Percentiles rank a stretch among this genome's conserved stretches.
phyloP scores from a whole-genome alignment of 2,329 filamentous ascomycete species.

The Penicillium italicum region DNA sequence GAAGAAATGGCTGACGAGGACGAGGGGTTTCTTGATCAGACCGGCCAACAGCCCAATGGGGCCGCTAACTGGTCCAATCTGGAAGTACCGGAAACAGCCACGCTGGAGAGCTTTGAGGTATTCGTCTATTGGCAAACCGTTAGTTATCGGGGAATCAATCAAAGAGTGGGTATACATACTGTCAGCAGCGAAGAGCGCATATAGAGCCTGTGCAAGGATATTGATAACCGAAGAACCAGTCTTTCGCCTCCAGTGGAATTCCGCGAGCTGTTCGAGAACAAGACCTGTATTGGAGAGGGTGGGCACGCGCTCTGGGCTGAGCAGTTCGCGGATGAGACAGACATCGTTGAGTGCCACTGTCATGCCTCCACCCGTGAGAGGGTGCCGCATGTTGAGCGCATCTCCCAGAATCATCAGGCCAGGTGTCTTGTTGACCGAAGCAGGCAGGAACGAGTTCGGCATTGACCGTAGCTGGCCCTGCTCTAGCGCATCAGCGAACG shows the following conservation, averaged over 20 bases:
- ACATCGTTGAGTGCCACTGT: slow-evolving; percentile 95
- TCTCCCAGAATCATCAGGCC: slow-evolving; percentile 84
- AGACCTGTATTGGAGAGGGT: slow-evolving; percentile 63
- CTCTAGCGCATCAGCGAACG: slow-evolving; percentile 72
- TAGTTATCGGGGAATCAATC: neutral
- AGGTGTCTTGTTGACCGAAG: slow-evolving; percentile 65
- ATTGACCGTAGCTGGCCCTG: slow-evolving; percentile 79
- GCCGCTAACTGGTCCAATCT: slow-evolving; percentile 67
- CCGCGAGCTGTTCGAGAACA: slow-evolving; percentile 65
- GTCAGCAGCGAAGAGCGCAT: slow-evolving; percentile 84
- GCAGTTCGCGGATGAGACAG: slow-evolving; percentile 68
- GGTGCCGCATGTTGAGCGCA: slow-evolving; percentile 99
- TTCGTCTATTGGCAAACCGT: slow-evolving; percentile 45
- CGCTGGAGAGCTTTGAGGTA: slow-evolving; percentile 76
- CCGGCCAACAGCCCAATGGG: slow-evolving; percentile 80
- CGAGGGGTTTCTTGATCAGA: slow-evolving; percentile 69
- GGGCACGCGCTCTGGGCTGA: slow-evolving; percentile 66
- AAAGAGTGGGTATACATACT: slow-evolving; percentile 36
- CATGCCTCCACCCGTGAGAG: slow-evolving; percentile 95
- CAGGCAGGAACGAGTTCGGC: slow-evolving; percentile 92
- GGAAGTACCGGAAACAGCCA: slow-evolving; percentile 92
- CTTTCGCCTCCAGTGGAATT: slow-evolving; percentile 88
- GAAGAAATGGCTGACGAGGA: slow-evolving; percentile 92
- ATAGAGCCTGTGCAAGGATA: slow-evolving; percentile 92
- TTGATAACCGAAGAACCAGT: slow-evolving; percentile 83